phyloP scores from a whole-genome alignment of 2,329 filamentous ascomycete species.

The Aureobasidium sp. region DNA sequence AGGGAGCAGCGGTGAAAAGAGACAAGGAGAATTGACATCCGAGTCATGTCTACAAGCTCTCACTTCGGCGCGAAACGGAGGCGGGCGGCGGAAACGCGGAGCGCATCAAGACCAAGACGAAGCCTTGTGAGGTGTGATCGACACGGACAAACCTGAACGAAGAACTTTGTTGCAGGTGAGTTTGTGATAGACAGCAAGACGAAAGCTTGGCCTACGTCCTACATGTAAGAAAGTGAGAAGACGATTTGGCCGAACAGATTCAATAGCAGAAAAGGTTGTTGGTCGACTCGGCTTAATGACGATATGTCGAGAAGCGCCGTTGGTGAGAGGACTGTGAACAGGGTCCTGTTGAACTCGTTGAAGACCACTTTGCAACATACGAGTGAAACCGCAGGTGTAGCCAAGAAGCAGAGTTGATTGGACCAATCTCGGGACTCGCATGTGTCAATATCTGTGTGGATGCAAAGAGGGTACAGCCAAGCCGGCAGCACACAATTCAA shows the following conservation, averaged over 20 bases:
- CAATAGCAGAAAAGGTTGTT: neutral
- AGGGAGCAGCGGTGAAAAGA: constrained; percentile 6
- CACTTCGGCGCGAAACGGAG: constrained; percentile 7
- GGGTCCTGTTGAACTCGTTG: neutral
- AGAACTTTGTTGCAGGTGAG: constrained; percentile 10
- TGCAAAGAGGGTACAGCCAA: constrained; percentile 7
- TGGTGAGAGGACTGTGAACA: neutral
- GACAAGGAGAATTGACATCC: neutral
- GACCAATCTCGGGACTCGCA: neutral
- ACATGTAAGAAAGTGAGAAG: neutral
- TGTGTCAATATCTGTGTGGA: constrained; percentile 9
- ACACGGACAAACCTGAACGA: neutral
- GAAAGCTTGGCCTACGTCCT: neutral
- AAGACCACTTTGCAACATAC: neutral
- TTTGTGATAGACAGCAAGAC: neutral
- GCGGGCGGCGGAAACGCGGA: neutral
- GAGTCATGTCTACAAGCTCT: constrained; percentile 7
- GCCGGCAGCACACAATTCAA: neutral
- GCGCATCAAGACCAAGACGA: constrained; percentile 3
- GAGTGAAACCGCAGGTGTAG: neutral
- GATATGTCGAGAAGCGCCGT: neutral
- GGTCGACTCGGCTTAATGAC: neutral
- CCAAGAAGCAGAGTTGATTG: constrained; percentile 4
- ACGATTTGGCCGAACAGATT: neutral
- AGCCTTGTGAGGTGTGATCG: neutral